These are phyloP conservation scores for Phyllosticta ampelicida DNA, from an alignment of 2,329 filamentous ascomycete species.

Conservation along the genomic window DNA sequence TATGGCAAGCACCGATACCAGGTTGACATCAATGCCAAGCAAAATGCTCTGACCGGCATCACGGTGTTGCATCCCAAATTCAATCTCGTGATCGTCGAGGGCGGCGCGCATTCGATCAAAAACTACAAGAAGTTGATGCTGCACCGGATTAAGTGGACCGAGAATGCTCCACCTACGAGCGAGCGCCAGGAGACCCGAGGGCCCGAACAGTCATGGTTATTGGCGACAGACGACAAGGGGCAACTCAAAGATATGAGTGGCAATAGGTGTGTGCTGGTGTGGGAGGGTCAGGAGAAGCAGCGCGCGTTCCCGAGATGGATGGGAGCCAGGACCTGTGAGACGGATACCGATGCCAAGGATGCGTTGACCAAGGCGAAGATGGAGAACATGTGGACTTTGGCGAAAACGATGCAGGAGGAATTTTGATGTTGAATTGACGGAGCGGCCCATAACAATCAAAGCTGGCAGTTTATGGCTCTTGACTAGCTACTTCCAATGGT, in stretches of 20 bases:
- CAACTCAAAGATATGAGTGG: slow-evolving; percentile 67
- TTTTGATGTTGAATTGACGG: neutral
- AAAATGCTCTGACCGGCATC: slow-evolving; percentile 76
- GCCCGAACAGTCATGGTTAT: slow-evolving; percentile 60
- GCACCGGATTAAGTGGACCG: slow-evolving; percentile 88
- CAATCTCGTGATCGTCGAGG: slow-evolving; percentile 84
- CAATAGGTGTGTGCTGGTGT: slow-evolving; percentile 77
- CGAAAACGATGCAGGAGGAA: slow-evolving; percentile 47
- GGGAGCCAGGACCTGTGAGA: slow-evolving; percentile 76
- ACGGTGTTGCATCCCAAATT: slow-evolving; percentile 85
- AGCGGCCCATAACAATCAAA: neutral
- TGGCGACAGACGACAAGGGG: slow-evolving; percentile 66
- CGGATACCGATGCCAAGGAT: slow-evolving; percentile 78
- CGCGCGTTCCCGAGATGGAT: slow-evolving; percentile 80
- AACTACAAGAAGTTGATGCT: slow-evolving; percentile 90
- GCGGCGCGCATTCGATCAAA: slow-evolving; percentile 69
- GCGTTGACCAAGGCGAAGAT: slow-evolving; percentile 70
- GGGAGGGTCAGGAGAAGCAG: slow-evolving; percentile 79
- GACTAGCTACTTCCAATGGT: no score
- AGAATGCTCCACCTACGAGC: slow-evolving; percentile 63
- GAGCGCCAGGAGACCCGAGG: slow-evolving; percentile 45
- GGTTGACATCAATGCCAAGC: slow-evolving; percentile 83
- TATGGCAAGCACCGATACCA: slow-evolving; percentile 93
- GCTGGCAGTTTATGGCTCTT: no score
- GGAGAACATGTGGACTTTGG: slow-evolving; percentile 90